These are phyloP conservation scores for Solanum dulcamara DNA, from an alignment of 257 asterid genomes.

Conservation along the genomic window DNA sequence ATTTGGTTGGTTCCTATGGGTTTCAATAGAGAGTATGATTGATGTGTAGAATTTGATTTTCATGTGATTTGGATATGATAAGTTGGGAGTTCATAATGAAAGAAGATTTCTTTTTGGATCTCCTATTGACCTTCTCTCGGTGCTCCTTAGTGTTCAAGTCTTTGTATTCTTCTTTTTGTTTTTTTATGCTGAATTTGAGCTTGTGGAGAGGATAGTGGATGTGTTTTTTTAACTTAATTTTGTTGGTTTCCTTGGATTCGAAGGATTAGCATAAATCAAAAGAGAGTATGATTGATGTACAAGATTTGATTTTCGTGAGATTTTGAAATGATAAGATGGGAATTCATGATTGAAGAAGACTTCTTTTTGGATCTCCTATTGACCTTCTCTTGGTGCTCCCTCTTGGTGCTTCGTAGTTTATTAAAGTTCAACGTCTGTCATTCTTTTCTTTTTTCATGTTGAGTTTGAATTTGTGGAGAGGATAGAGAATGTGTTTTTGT, in stretches of 20 bases:
- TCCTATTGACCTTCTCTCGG: too few relatives aligned
- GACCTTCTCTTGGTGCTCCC: not conserved
- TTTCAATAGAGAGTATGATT: too few relatives aligned
- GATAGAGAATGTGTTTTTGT: not conserved
- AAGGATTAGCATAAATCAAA: not conserved
- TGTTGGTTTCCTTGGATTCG: not conserved
- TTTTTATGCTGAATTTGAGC: not conserved
- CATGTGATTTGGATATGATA: too few relatives aligned
- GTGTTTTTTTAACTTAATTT: not conserved
- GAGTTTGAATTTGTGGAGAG: not conserved
- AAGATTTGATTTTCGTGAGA: not conserved
- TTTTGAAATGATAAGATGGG: not conserved
- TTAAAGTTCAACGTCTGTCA: not conserved
- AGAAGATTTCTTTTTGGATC: too few relatives aligned
- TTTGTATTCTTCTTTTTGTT: too few relatives aligned
- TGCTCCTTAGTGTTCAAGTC: too few relatives aligned
- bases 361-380: not conserved
- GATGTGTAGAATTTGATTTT: too few relatives aligned
- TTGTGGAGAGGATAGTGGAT: not conserved
- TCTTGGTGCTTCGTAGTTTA: too few relatives aligned
- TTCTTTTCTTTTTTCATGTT: not conserved
- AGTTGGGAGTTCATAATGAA: too few relatives aligned
- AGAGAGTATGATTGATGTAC: not conserved
- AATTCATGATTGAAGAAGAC: not conserved
- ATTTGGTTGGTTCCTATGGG: not conserved